Evolutionary conservation across 1,284 basidiomycete species (phyloP), one percentile per base, ranked within the genome.

Genomic region (Wallemia ichthyophaga): DNA sequence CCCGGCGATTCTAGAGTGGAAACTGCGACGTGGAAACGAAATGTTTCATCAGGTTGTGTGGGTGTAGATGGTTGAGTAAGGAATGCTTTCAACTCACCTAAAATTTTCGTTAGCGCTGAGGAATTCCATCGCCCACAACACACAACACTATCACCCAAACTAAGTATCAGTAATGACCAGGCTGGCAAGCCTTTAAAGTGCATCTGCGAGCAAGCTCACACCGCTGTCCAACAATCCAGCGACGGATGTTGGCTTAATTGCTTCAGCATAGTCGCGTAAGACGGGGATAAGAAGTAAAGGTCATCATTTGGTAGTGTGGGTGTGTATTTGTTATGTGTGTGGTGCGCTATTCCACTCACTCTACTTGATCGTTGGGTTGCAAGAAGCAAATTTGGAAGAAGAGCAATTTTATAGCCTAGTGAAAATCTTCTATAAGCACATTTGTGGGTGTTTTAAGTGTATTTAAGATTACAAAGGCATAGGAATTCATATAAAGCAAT

Each of bases 1-100:
- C 37, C 37, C 7, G 37, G n/a, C 37, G 37, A 19, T 19, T 48
- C 37, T 48, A 48, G n/a, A 48, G 37, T 48, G 37, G 37, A 48
- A 48, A 48, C 37, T 48, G 37, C 37, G 37, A 48, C 37, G 37
- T 48, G 37, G 37, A 48, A 48, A 48, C 37, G 37, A 48, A 48
- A 48, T 5, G 11, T 48, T 48, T 48, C 37, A 48, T 48, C 37
- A 48, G n/a, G n/a, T 15, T 11, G 9, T 48, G 13, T 11, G 37
- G n/a, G 7, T 11, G 11, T 21, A 17, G 13, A 48, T 48, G 5
- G 37, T 21, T 11, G 37, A 48, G 7, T 31, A 17, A 31, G 28
- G 7, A 17, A 17, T 31, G 17, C 17, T n/a, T n/a, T n/a, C n/a
- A 48, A 48, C 37, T 48, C 37, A 48, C 37, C 37, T 48, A 48